Percentiles rank a stretch among this genome's conserved stretches.
These are phyloP conservation scores for Phytophthora sp. DNA, from an alignment of 352 stramenopile species.

Conservation along the genomic window DNA sequence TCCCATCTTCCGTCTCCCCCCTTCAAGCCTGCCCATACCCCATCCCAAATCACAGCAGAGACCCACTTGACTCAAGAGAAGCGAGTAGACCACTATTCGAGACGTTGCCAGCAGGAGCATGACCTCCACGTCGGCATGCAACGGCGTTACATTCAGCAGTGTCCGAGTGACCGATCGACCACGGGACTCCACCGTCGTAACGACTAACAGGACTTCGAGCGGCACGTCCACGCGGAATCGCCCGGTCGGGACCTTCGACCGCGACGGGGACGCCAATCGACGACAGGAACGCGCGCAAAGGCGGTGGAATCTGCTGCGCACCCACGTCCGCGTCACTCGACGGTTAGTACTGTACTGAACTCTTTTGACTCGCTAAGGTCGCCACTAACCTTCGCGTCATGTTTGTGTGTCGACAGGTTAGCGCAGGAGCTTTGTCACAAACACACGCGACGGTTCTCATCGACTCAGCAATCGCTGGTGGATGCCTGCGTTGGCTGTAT, in stretches of 20 bases:
- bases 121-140: slow-evolving; percentile 25
- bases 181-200: too few species aligned
- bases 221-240: background rate
- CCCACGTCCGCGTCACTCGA: slow-evolving; percentile 68
- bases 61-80: slow-evolving; percentile 31
- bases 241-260: background rate
- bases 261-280: background rate
- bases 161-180: too few species aligned
- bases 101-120: slow-evolving; percentile 13
- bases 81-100: background rate
- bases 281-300: slow-evolving; percentile 31
- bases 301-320: slow-evolving; percentile 65
- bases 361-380: too few species aligned
- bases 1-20: slow-evolving; percentile 18
- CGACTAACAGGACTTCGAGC: background rate
- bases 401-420: slow-evolving; percentile 36
- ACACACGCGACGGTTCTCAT: slow-evolving; percentile 56
- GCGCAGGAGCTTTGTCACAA: slow-evolving; percentile 52
- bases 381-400: too few species aligned
- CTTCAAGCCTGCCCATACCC: too few species aligned
- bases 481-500: slow-evolving; percentile 35
- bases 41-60: slow-evolving; percentile 29
- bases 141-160: slow-evolving; percentile 12
- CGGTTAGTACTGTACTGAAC: slow-evolving; percentile 43
- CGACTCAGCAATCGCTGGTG: slow-evolving; percentile 57